These are phyloP conservation scores for Nicotiana noctiflora DNA, from an alignment of 257 asterid genomes.

Conservation along the genomic window DNA sequence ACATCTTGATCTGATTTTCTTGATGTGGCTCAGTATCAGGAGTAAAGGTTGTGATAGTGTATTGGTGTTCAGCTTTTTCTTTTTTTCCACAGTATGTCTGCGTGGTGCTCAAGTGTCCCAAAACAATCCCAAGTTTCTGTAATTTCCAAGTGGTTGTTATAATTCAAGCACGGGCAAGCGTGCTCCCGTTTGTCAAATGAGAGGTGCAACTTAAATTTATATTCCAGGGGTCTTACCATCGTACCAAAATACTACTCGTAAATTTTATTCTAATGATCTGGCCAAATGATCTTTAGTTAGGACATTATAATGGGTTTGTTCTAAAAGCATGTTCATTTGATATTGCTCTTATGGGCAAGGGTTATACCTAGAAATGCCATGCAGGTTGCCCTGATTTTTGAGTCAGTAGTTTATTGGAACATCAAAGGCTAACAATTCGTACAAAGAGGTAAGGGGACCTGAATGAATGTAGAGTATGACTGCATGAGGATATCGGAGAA, in stretches of 20 bases:
- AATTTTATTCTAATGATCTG: background rate
- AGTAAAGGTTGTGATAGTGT: background rate
- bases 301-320: background rate
- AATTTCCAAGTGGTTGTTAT: background rate
- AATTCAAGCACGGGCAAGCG: background rate
- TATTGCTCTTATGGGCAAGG: background rate
- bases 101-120: background rate
- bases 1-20: background rate
- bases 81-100: background rate
- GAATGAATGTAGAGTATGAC: conserved; percentile 48
- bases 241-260: background rate
- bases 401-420: background rate
- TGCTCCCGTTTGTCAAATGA: background rate
- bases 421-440: background rate
- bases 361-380: background rate
- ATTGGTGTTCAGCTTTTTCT: background rate
- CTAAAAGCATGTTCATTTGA: background rate
- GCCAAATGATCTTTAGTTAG: background rate
- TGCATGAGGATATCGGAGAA: conserved; percentile 55
- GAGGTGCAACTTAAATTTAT: background rate
- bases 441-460: conserved; percentile 27
- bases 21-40: background rate
- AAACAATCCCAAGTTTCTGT: background rate
- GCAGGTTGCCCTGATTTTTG: background rate
- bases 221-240: background rate